A percentile compares a stretch with the other conserved stretches of the same genome.
phyloP scores from a whole-genome alignment of 106 monocot species.

The Posidonia australis region DNA sequence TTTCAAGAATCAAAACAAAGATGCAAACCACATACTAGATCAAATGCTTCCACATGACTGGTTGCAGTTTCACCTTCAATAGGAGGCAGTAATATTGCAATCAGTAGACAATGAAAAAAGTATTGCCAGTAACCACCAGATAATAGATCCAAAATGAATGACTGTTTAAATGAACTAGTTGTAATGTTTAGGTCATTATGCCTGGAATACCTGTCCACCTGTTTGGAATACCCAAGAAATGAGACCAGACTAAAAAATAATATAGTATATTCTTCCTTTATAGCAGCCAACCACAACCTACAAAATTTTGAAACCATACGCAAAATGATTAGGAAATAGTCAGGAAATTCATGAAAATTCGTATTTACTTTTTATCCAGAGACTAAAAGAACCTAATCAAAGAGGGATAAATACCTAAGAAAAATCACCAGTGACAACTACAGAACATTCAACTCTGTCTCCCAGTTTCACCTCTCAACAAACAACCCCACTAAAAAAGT shows the following conservation, averaged over 20 bases:
- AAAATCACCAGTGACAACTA: constrained; percentile 71
- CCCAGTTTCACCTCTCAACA: constrained; percentile 66
- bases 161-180: too few relatives aligned
- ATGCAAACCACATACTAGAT: constrained; percentile 46
- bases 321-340: neutral
- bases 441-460: constrained; percentile 88
- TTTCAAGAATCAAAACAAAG: constrained; percentile 2
- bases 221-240: too few relatives aligned
- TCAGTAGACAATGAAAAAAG: constrained; percentile 1
- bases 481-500: constrained; percentile 57
- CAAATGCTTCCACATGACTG: constrained; percentile 51
- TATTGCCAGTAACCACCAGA: neutral
- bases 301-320: neutral
- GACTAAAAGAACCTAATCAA: neutral
- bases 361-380: too few relatives aligned
- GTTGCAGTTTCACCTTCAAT: constrained; percentile 98
- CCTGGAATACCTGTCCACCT: too few relatives aligned
- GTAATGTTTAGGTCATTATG: too few relatives aligned
- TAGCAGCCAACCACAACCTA: too few relatives aligned
- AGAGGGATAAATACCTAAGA: constrained; percentile 33
- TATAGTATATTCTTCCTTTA: too few relatives aligned
- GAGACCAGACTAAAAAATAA: constrained; percentile 44
- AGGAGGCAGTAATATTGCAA: constrained; percentile 5
- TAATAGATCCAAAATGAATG: too few relatives aligned
- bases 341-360: neutral